Evolutionary conservation across 2,329 filamentous ascomycete genomes (phyloP), one percentile per base, ranked within the genome.

Genomic region (Daldinia sp.): DNA sequence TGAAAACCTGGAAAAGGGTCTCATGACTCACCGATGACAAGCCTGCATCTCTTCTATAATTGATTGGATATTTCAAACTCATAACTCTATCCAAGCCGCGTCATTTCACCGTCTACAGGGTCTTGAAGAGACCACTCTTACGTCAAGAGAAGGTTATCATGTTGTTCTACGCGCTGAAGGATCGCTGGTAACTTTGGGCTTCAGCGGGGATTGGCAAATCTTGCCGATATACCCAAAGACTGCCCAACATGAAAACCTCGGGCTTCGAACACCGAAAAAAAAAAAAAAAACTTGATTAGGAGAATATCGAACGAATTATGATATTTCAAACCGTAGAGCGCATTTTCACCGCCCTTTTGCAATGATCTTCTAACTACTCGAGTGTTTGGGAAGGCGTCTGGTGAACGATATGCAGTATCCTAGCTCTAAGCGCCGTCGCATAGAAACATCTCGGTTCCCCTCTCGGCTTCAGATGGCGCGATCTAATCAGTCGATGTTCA

Each of bases 41-140:
- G 25, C 39, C 45, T 61, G 34, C 51, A 61, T 50, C 34, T 55
- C 49, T 61, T 53, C 45, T 19, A 23, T 32, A 43, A 53, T 56
- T 58, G 43, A 63, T 66, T 60, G 60, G 63, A 49, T 25, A 61
- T 37, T 45, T 50, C 23, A 11, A 21, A 11, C 37, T 43, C 48
- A 60, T 49, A 19, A 17, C 37, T 47, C 41, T 53, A 45, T 54
- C 11, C 10, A 17, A 30, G 32, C 51, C 37, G 56, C 47, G 45
- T 63, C 55, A 63, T 50, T 55, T 45, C 15, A 35, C 43, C 19
- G 21, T 54, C 49, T 25, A 27, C 29, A 48, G 8, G 30, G 27
- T 34, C 47, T 27, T 47, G n/a, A 4, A 30, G 23, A 17, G 32
- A 25, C 34, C 47, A 49, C 51, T 23, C 41, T 41, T 58, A 49